Base-by-base conservation (phyloP, 1,284 basidiomycete genomes). In the Tilletia horrida region DNA sequence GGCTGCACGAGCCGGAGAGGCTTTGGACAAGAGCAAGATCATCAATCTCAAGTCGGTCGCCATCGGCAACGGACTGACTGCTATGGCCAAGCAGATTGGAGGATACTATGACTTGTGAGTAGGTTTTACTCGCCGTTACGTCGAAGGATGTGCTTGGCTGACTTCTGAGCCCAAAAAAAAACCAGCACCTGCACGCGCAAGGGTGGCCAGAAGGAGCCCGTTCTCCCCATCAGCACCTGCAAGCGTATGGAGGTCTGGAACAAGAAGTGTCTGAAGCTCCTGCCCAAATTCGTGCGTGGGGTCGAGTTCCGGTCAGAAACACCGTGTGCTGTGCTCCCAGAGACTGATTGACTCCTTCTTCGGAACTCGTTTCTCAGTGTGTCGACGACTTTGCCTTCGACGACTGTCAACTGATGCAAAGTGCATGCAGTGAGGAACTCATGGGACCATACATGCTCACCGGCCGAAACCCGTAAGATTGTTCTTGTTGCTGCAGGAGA, bases 21-120 rank as follows among this genome's bases (percentile, higher is more conserved):
- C 86, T 4, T 55, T 67, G 3, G 88, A 90, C 0, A 63, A 47
- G 52, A 69, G 69, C 14, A 52, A 62, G 42, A 50, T 79, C 18
- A 87, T 94, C 76, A 93, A 93, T 78, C 84, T 94, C 6, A 86
- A 87, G 62, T 90, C 89, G 18, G 84, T 91, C 45, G 87, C 93
- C 84, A 91, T 94, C 64, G 91, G 92, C 85, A 84, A 83, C 70
- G 85, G 85, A 8, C 78, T 85, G 45, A 86, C 85, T 0, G 84
- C 85, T 65, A 64, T 69, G n/a, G 63, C 63, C 25, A 69, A 70
- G 63, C 76, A 76, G 67, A 70, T 71, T 25, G 66, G 69, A 27
- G 67, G 66, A 21, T 76, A 76, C 66, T 79, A 70, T 59, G 76
- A 78, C 67, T 73, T 77, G 70, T 64, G 42, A 64, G 63, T 8